These are phyloP conservation scores for Thalassiosira hispida DNA, from an alignment of 352 stramenopile genomes.

Conservation along the genomic window DNA sequence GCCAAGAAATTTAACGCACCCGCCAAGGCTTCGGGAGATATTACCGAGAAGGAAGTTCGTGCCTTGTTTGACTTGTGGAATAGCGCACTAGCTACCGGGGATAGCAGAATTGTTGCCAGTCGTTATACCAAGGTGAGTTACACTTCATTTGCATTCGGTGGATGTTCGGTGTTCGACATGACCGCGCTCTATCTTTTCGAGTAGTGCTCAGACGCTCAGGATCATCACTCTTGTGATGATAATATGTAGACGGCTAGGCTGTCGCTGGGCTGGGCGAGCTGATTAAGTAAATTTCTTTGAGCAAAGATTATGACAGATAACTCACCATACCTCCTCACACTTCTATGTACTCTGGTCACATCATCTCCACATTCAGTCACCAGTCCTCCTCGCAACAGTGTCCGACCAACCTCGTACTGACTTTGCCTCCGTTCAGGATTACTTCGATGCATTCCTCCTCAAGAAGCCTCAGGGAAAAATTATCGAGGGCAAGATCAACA, in stretches of 20 bases:
- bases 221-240: too few species aligned
- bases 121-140: constrained; percentile 36
- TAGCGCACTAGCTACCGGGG: constrained; percentile 42
- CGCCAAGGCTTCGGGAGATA: too few species aligned
- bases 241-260: too few species aligned
- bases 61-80: constrained; percentile 58
- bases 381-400: constrained; percentile 53
- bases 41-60: constrained; percentile 5
- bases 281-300: too few species aligned
- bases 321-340: too few species aligned
- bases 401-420: constrained; percentile 53
- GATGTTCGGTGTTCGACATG: neutral
- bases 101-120: constrained; percentile 42
- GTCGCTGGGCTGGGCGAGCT: too few species aligned
- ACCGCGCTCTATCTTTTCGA: too few species aligned
- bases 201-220: too few species aligned
- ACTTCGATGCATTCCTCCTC: constrained; percentile 66
- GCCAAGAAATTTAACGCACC: too few species aligned
- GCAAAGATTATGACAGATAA: too few species aligned
- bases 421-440: constrained; percentile 59
- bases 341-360: too few species aligned
- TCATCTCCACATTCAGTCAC: too few species aligned
- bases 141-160: neutral
- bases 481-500: constrained; percentile 38
- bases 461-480: constrained; percentile 65